These are phyloP conservation scores for Cytospora chrysosperma DNA, from an alignment of 2,329 filamentous ascomycete genomes.

Conservation along the genomic window DNA sequence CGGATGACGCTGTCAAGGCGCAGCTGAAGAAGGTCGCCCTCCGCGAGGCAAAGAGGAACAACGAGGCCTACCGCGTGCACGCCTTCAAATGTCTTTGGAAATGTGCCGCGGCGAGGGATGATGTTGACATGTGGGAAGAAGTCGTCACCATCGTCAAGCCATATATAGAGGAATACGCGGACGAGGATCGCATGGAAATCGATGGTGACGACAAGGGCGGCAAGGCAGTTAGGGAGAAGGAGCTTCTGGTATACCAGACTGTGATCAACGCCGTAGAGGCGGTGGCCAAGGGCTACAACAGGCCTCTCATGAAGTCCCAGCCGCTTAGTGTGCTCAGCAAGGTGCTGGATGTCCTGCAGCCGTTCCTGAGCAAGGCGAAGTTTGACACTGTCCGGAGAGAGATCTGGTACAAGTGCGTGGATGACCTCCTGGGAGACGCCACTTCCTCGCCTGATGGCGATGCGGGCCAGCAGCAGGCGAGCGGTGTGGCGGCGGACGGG, in stretches of 20 bases:
- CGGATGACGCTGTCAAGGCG: slow-evolving; percentile 52
- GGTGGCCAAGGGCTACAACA: slow-evolving; percentile 49
- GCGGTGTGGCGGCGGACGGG: slow-evolving; percentile 24
- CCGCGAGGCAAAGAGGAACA: slow-evolving; percentile 89
- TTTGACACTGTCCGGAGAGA: slow-evolving; percentile 47
- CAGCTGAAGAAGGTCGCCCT: slow-evolving; percentile 78
- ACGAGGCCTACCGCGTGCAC: slow-evolving; percentile 76
- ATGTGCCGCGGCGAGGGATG: slow-evolving; percentile 65
- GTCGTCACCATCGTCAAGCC: slow-evolving; percentile 63
- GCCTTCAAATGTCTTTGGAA: slow-evolving; percentile 71
- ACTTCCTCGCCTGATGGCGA: slow-evolving; percentile 21
- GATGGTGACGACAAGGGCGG: slow-evolving; percentile 46
- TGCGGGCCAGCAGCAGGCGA: not conserved
- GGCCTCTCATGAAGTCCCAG: slow-evolving; percentile 37
- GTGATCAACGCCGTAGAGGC: slow-evolving; percentile 52
- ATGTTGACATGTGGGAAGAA: slow-evolving; percentile 68
- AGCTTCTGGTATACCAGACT: slow-evolving; percentile 43
- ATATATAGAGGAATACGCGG: slow-evolving; percentile 57
- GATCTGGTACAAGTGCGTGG: slow-evolving; percentile 52
- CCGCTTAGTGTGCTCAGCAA: slow-evolving; percentile 40
- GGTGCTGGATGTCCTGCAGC: slow-evolving; percentile 41
- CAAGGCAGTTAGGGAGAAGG: slow-evolving; percentile 31
- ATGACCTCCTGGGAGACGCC: slow-evolving; percentile 47
- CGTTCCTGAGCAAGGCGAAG: slow-evolving; percentile 39
- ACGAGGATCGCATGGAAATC: slow-evolving; percentile 68